These are phyloP conservation scores for Xenoacremonium recifei DNA, from an alignment of 2,329 filamentous ascomycete genomes.

Conservation along the genomic window DNA sequence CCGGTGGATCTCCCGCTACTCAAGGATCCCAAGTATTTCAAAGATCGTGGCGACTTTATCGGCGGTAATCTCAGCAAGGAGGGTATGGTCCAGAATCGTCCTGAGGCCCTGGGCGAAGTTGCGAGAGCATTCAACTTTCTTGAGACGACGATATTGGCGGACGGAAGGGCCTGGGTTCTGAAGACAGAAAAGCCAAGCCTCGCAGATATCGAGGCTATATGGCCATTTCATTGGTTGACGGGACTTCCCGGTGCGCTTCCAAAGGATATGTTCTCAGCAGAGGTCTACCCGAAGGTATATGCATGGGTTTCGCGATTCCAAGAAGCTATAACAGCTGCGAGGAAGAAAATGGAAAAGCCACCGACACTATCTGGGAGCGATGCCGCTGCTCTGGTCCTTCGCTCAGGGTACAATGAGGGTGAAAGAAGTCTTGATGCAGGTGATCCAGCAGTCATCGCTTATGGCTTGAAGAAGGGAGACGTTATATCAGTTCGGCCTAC, in stretches of 20 bases:
- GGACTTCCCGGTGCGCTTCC: slow-evolving; percentile 56
- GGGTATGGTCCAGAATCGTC: slow-evolving; percentile 31
- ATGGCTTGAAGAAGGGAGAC: slow-evolving; percentile 52
- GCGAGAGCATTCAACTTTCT: slow-evolving; percentile 54
- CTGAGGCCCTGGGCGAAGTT: slow-evolving; percentile 57
- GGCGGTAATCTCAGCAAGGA: slow-evolving; percentile 25
- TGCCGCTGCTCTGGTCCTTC: slow-evolving; percentile 47
- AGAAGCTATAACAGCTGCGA: slow-evolving; percentile 42
- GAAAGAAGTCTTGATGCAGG: slow-evolving; percentile 42
- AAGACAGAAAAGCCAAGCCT: slow-evolving; percentile 50
- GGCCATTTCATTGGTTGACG: slow-evolving; percentile 65
- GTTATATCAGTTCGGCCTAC: slow-evolving; percentile 59
- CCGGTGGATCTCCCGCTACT: slow-evolving; percentile 53
- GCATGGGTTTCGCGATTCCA: slow-evolving; percentile 65
- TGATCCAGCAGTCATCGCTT: slow-evolving; percentile 46
- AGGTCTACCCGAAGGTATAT: slow-evolving; percentile 58
- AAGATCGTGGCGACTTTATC: slow-evolving; percentile 50
- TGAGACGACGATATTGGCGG: slow-evolving; percentile 61
- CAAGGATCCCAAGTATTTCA: slow-evolving; percentile 56
- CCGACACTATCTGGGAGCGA: slow-evolving; percentile 50
- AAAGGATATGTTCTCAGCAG: slow-evolving; percentile 46
- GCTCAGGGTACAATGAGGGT: slow-evolving; percentile 44
- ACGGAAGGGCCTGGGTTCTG: slow-evolving; percentile 66
- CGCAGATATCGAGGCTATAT: slow-evolving; percentile 68
- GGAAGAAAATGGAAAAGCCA: slow-evolving; percentile 32